Percentiles rank a stretch among this genome's conserved stretches.
Conservation (phyloP, 2,329 filamentous ascomycete genomes). For the Phaeosphaeria sp. region DNA sequence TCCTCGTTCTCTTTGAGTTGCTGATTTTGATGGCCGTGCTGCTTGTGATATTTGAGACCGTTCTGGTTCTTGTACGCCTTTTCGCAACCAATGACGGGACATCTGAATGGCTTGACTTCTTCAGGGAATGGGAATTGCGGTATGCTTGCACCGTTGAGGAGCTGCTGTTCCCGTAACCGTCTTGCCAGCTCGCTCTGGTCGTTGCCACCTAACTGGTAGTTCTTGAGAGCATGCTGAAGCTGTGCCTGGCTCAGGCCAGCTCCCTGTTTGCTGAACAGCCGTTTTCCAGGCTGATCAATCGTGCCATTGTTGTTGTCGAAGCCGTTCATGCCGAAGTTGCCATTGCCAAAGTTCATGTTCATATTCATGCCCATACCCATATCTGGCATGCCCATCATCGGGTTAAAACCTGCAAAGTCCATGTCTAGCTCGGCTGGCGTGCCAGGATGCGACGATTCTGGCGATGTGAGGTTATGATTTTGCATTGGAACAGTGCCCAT, state of each 20-base stretch:
- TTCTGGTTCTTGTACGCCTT: conserved; percentile 99
- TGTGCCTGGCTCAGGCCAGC: conserved; percentile 73
- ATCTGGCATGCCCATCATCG: conserved; percentile 39
- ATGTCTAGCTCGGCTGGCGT: conserved; percentile 79
- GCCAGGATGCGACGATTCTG: conserved; percentile 72
- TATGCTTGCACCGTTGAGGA: conserved; percentile 60
- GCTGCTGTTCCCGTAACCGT: conserved; percentile 68
- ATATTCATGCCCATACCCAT: conserved; percentile 43
- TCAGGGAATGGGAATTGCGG: conserved; percentile 63
- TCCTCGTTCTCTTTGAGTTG: conserved; percentile 96
- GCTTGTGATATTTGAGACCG: conserved; percentile 88
- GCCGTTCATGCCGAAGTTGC: conserved; percentile 51
- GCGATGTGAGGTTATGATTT: conserved; percentile 65
- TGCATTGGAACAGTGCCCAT: conserved; percentile 76
- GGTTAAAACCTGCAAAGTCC: conserved; percentile 61
- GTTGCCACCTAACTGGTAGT: conserved; percentile 70
- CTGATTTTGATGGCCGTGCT: conserved; percentile 94
- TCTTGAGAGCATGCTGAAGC: conserved; percentile 76
- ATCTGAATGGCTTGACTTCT: conserved; percentile 97
- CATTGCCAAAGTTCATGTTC: conserved; percentile 45
- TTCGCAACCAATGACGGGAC: conserved; percentile 96
- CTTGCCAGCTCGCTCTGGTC: conserved; percentile 75
- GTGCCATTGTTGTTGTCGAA: conserved; percentile 50
- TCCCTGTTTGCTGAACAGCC: conserved; percentile 82
- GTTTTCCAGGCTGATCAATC: conserved; percentile 95